Evolutionary conservation across 1,139 yeast genomes (phyloP), one percentile per base, ranked within the genome.

Genomic region (Hyphopichia khmerensis): DNA sequence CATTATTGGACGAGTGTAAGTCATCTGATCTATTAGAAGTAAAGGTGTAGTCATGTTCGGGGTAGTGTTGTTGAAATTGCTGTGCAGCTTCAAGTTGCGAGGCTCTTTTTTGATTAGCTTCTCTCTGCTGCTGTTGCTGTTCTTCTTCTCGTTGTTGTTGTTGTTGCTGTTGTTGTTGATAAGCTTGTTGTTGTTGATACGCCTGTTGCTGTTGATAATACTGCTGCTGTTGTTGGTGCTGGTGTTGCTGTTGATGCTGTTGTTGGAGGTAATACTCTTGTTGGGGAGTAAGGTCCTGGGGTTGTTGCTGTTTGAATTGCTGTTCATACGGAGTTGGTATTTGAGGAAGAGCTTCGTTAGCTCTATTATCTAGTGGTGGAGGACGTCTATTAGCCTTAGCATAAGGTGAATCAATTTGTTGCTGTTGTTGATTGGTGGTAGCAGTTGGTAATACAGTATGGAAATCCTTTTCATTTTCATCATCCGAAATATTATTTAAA

Each of bases 371-470:
- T 13, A 53, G 62, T 13, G 53, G 62, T 6, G 67, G 59, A 23
- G 65, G 61, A 42, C 67, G 58, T 44, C 64, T 56, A 11, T 52
- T 45, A 8, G 53, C 49, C 23, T 53, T 52, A 11, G 55, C 49
- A 38, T 60, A 59, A 7, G 72, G 68, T 26, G 62, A 57, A 11
- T 62, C 66, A 15, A 66, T 57, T 15, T 68, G 68, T 36, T 59
- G 57, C 49, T 72, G 77, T 46, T 51, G 57, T 40, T 59, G 52
- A 41, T 67, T 65, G 2, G 64, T 54, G 11, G 60, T 60, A 27
- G 64, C 61, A 1, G 77, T 72, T 13, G 77, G 76, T 33, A 72
- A 59, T 3, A 55, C 35, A 5, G 36, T 34, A 6, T 50, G 53
- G 44, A 48, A 62, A 1, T 48, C 57, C 31, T 48, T 48, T 8